A percentile compares a stretch with the other conserved stretches of the same genome.
Evolutionary conservation across 257 asterid species (phyloP).

Genomic region (Euphrasia confusa): DNA sequence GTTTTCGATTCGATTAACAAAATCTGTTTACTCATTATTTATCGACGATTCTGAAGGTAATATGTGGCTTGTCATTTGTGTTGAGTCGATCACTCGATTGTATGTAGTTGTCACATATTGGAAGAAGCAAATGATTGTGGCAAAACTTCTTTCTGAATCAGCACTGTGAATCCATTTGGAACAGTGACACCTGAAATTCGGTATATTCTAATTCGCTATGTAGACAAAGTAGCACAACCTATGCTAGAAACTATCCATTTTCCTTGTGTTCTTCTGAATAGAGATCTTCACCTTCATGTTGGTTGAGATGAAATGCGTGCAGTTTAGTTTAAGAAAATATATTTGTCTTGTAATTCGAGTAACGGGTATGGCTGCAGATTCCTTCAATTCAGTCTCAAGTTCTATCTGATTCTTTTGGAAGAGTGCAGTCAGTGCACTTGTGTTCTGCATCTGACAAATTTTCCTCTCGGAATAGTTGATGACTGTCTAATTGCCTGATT

Average conservation of each 20-base stretch:
- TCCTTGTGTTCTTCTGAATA: neutral
- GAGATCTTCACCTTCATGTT: neutral
- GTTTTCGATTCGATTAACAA: neutral
- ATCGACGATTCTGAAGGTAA: neutral
- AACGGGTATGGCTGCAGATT: neutral
- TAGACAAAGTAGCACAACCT: neutral
- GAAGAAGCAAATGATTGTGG: neutral
- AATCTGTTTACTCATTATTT: neutral
- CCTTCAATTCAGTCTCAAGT: neutral
- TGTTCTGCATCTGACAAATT: neutral
- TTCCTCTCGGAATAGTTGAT: neutral
- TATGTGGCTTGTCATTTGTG: neutral
- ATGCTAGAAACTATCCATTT: neutral
- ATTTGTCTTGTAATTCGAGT: neutral
- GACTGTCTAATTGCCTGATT: neutral
- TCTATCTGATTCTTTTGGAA: too few species aligned
- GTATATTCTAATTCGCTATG: neutral
- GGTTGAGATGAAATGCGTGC: neutral
- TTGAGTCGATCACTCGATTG: neutral
- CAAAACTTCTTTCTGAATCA: neutral
- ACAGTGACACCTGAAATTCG: neutral
- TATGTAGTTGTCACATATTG: neutral
- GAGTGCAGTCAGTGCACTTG: too few species aligned
- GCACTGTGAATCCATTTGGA: neutral
- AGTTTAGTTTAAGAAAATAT: neutral